Evolutionary conservation across 495 filamentous ascomycete species (phyloP).

Genomic region (Lophium mytilinum): DNA sequence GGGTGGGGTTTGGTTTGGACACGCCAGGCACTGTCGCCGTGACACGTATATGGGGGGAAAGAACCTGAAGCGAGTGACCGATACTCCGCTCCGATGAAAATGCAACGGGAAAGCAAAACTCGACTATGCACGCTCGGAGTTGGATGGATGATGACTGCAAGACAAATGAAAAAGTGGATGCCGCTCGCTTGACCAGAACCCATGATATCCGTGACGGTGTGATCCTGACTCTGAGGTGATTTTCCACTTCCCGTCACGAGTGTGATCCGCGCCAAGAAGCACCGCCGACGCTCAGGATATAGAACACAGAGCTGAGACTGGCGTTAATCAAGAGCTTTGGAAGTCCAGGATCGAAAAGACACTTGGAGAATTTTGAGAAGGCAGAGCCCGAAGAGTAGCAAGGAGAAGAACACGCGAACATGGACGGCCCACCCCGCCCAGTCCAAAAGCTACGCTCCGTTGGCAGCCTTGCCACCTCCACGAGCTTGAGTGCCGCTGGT

Average conservation of each 20-base stretch:
- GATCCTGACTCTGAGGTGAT: background rate
- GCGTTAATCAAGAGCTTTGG: background rate
- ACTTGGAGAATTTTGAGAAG: background rate
- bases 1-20: background rate
- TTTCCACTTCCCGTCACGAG: background rate
- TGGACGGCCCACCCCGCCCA: constrained; percentile 26
- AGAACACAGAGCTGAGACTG: no score
- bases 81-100: background rate
- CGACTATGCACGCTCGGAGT: background rate
- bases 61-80: background rate
- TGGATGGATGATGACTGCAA: background rate
- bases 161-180: background rate
- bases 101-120: background rate
- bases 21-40: background rate
- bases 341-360: background rate
- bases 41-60: background rate
- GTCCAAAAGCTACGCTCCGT: constrained; percentile 23
- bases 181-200: background rate
- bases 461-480: constrained; percentile 5
- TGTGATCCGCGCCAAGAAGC: background rate
- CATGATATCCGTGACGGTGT: background rate
- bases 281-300: background rate
- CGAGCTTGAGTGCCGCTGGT: constrained; percentile 3
- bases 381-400: background rate
- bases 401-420: constrained; percentile 20